Evolutionary conservation across 2,329 filamentous ascomycete species (phyloP).

Genomic region (Trichoderma hamatum): DNA sequence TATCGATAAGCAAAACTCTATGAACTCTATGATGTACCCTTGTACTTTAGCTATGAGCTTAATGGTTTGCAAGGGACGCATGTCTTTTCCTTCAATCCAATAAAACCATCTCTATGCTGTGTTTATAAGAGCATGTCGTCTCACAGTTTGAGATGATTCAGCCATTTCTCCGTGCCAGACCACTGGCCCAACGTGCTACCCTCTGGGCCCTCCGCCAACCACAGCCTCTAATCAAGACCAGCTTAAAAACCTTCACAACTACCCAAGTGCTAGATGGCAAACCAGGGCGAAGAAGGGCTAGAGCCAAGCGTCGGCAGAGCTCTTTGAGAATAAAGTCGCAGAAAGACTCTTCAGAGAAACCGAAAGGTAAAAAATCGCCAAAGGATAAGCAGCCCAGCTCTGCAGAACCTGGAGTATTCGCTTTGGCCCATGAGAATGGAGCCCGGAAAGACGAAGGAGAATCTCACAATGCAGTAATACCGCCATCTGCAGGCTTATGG

Average conservation of each 20-base stretch:
- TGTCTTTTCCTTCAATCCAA: background rate
- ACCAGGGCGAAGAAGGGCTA: background rate
- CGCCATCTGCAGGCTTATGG: slow-evolving; percentile 32
- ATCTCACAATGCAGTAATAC: background rate
- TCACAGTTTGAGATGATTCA: slow-evolving; percentile 38
- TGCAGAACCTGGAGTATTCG: background rate
- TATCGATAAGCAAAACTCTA: slow-evolving; percentile 26
- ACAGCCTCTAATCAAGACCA: background rate
- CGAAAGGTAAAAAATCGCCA: background rate
- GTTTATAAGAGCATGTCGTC: background rate
- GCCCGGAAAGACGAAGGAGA: background rate
- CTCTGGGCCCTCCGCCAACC: background rate
- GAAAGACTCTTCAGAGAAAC: background rate
- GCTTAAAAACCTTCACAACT: background rate
- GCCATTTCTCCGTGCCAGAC: slow-evolving; percentile 16
- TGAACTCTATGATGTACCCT: slow-evolving; percentile 17
- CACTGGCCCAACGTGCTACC: slow-evolving; percentile 6
- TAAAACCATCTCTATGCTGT: background rate
- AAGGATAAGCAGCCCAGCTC: background rate
- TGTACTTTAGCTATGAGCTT: background rate
- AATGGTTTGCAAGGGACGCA: background rate
- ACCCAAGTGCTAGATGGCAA: background rate
- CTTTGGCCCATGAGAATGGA: background rate
- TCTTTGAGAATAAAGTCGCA: background rate
- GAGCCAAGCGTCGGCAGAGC: background rate